phyloP scores from a whole-genome alignment of 2,329 filamentous ascomycete genomes.

The Ophiocordyceps camponoti-rufipedis region DNA sequence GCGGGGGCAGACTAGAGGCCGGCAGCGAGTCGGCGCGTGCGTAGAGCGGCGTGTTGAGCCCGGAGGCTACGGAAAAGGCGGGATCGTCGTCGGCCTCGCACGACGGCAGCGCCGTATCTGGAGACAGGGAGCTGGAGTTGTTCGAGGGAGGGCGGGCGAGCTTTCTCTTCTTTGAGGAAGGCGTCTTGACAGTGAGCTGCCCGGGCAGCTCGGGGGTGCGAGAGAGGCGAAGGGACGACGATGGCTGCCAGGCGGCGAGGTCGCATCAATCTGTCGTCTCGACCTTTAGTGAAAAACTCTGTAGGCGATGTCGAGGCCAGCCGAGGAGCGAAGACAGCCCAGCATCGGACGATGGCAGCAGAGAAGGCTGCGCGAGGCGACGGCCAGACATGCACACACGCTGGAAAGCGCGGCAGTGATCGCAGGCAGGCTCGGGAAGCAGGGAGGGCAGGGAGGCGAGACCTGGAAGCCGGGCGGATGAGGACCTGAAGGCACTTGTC shows the following conservation, averaged over 20 bases:
- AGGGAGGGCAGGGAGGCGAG: background rate
- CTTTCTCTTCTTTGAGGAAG: constrained; percentile 58
- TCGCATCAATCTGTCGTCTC: constrained; percentile 1
- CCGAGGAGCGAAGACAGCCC: background rate
- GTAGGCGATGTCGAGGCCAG: constrained; percentile 1
- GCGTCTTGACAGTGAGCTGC: constrained; percentile 56
- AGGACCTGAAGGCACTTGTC: background rate
- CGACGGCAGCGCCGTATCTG: constrained; percentile 31
- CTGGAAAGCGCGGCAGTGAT: background rate
- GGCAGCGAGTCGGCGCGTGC: constrained; percentile 23
- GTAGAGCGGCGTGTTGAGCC: constrained; percentile 21
- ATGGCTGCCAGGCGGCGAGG: background rate
- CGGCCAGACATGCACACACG: background rate
- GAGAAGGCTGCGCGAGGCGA: background rate
- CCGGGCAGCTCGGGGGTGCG: constrained; percentile 32
- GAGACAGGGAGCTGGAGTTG: constrained; percentile 17
- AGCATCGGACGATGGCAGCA: background rate
- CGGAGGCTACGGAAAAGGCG: constrained; percentile 24
- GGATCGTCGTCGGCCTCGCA: constrained; percentile 32
- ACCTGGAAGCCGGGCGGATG: background rate
- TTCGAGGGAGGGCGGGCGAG: constrained; percentile 28
- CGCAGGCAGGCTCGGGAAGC: background rate
- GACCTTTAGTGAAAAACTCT: background rate
- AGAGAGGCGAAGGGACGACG: background rate
- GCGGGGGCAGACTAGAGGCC: constrained; percentile 31